Base-by-base conservation (phyloP, 176 grass and related monocot genomes). In the Lolium rigidum region DNA sequence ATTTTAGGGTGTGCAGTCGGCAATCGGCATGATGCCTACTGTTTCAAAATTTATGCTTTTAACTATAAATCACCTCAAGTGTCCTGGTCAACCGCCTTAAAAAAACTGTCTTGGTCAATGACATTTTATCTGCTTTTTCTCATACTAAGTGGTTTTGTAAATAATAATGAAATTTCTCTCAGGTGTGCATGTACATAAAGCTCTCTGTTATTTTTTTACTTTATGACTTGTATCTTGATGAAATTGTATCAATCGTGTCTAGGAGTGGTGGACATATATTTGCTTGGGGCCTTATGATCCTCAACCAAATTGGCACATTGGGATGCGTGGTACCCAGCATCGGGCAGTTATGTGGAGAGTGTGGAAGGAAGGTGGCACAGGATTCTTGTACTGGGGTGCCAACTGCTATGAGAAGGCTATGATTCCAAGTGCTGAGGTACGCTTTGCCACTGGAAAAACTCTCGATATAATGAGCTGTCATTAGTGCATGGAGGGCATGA, bases 191-290 rank as follows among this genome's bases (percentile, higher is more conserved):
- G 51, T 78, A 77, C 70, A 62, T 71, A 49, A 31, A 65, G 28
- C 56, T 38, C 35, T 73, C 26, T 76, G 10, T 47, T 18, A 63
- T 43, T 13, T 60, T 31, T 35, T 11, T 14, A n/a, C 5, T 65
- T 69, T 22, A 66, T 79, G 31, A 52, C 17, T 71, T 83, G 2
- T 83, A 21, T 80, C 16, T 76, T 86, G 46, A 76, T 84, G 51
- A 80, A 70, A 14, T 72, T 38, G 65, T 75, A 20, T 65, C 58
- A 31, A 86, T 47, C 4, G 5, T 84, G 58, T 88, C 16, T 70
- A 96, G 97, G 97, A 99, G 59, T 99, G 97, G 97, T 99, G 97
- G 97, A 99, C 94, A 84, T 96, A 99, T 93, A 90, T 99, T 78
- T 99, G 97, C 88, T 85, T 96, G 94, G 97, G 97, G 13, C 97